A percentile compares a stretch with the other conserved stretches of the same genome.
Conservation (phyloP, 371 early-diverging fungal species). For the Funneliformis caledonium region DNA sequence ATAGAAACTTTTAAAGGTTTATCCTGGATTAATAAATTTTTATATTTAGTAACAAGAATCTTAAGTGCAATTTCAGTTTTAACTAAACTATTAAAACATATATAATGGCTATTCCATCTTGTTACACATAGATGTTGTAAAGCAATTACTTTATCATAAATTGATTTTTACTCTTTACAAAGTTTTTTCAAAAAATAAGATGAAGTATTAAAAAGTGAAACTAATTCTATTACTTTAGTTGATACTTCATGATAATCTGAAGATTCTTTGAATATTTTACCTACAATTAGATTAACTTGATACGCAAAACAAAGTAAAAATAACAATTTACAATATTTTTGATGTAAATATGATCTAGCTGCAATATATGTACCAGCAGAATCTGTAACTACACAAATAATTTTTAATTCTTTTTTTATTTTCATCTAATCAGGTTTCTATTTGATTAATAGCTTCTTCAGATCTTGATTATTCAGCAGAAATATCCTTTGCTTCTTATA, state of each 20-base stretch:
- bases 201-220: not conserved
- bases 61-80: constrained; percentile 18
- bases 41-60: constrained; percentile 14
- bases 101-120: not conserved
- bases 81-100: constrained; percentile 20
- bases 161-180: not conserved
- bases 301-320: constrained; percentile 27
- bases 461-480: not conserved
- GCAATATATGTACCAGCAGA: not conserved
- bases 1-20: not conserved
- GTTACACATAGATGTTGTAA: not conserved
- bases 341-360: not conserved
- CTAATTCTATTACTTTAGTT: constrained; percentile 13
- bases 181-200: constrained; percentile 27
- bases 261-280: constrained; percentile 37
- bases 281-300: constrained; percentile 21
- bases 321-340: not conserved
- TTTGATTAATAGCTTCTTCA: not conserved
- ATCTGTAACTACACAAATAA: constrained; percentile 9
- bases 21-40: not conserved
- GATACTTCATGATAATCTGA: not conserved
- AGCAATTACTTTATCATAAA: not conserved
- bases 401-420: not conserved
- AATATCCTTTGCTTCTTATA: not conserved
- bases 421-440: not conserved